Percentiles rank a stretch among this genome's conserved stretches.
Evolutionary conservation across 2,329 filamentous ascomycete species (phyloP).

Genomic region (Microdochium trichocladiopsis): DNA sequence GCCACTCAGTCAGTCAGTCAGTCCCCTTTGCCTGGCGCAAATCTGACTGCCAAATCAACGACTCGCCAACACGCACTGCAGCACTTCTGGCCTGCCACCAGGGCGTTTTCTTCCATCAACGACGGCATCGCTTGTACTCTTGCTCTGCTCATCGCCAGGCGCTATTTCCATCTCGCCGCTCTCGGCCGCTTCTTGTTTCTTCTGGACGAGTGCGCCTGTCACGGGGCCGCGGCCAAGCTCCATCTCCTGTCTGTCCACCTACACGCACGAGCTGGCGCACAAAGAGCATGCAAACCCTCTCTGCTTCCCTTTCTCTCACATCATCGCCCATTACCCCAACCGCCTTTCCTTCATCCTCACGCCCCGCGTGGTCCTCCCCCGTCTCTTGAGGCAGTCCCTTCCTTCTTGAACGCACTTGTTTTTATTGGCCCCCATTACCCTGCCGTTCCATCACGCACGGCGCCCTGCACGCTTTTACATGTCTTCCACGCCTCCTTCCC

Average conservation of each 20-base stretch:
- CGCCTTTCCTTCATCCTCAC: neutral
- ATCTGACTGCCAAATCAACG: neutral
- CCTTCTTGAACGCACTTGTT: neutral
- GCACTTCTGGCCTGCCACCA: neutral
- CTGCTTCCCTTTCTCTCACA: neutral
- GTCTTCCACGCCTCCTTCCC: conserved; percentile 1
- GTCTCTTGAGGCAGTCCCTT: neutral
- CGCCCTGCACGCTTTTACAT: conserved; percentile 2
- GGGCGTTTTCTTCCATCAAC: neutral
- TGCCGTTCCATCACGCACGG: conserved; percentile 23
- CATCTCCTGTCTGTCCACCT: neutral
- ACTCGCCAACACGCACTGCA: neutral
- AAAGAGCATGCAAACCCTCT: neutral
- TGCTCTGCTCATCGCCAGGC: neutral
- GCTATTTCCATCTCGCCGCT: neutral
- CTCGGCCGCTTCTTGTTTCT: neutral
- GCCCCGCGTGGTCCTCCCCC: neutral
- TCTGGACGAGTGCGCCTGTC: neutral
- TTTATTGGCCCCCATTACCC: neutral
- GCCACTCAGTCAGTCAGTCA: too few relatives aligned
- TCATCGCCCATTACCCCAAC: neutral
- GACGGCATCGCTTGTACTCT: neutral
- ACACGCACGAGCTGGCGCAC: neutral
- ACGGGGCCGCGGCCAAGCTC: neutral
- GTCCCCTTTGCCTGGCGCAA: neutral